These are phyloP conservation scores for Ogataea zsoltii DNA, from an alignment of 805 yeast species.

Conservation along the genomic window DNA sequence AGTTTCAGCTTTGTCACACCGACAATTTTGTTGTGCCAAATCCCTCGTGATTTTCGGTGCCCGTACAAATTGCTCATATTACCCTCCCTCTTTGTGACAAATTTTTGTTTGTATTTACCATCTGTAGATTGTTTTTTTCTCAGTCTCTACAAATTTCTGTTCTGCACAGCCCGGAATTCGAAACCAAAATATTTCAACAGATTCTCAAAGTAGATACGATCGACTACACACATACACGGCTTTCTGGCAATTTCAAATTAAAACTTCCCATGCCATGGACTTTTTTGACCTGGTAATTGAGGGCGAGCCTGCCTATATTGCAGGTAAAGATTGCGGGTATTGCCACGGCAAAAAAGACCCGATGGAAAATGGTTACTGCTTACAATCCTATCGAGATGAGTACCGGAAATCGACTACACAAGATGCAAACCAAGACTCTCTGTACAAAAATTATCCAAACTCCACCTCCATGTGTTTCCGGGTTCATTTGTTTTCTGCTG, in stretches of 20 bases:
- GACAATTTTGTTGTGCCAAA: too few species aligned
- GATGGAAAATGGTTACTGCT: slow-evolving; percentile 37
- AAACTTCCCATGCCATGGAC: too few species aligned
- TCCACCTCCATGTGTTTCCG: slow-evolving; percentile 28
- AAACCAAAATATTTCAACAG: not conserved
- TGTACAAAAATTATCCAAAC: slow-evolving; percentile 22
- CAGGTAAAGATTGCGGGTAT: slow-evolving; percentile 67
- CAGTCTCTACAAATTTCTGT: too few species aligned
- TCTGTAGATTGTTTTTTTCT: too few species aligned
- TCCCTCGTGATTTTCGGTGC: too few species aligned
- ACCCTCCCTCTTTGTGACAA: too few species aligned
- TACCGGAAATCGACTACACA: slow-evolving; percentile 7
- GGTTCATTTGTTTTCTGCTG: slow-evolving; percentile 34
- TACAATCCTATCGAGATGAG: slow-evolving; percentile 32
- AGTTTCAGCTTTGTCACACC: too few species aligned
- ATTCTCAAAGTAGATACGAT: too few species aligned
- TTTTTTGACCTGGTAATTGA: slow-evolving; percentile 18
- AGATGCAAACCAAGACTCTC: slow-evolving; percentile 2
- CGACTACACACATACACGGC: too few species aligned
- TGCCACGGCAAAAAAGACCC: slow-evolving; percentile 50
- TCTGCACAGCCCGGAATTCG: not conserved
- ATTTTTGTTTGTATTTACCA: too few species aligned
- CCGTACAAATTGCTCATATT: too few species aligned
- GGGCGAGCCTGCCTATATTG: slow-evolving; percentile 34
- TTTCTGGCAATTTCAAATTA: too few species aligned